A percentile compares a stretch with the other conserved stretches of the same genome.
phyloP scores from a whole-genome alignment of 345 rosid species.

The Eucalyptus marginata region DNA sequence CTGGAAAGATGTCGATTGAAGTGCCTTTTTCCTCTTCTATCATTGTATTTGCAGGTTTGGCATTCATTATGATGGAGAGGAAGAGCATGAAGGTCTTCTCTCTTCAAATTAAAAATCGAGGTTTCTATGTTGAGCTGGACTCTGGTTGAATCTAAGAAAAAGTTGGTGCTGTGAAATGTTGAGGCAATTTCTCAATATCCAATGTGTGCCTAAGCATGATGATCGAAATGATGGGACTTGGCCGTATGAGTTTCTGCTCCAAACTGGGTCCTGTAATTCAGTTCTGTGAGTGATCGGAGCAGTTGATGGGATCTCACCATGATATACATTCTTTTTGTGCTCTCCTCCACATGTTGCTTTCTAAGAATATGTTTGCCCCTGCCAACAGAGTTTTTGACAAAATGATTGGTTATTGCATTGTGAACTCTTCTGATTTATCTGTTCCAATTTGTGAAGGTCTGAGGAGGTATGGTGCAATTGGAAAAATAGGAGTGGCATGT shows the following conservation, averaged over 20 bases:
- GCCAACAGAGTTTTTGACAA: conserved; percentile 28
- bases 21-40: not conserved
- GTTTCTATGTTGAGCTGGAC: not conserved
- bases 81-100: not conserved
- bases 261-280: not conserved
- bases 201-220: not conserved
- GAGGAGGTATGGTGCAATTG: not conserved
- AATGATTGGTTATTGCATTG: conserved; percentile 3
- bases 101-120: not conserved
- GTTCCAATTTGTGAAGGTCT: not conserved
- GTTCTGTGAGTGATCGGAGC: not conserved
- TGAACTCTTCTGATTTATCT: conserved; percentile 1
- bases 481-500: not conserved
- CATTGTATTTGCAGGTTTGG: not conserved
- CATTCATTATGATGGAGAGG: not conserved
- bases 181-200: not conserved
- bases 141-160: not conserved
- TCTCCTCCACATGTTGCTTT: conserved; percentile 19
- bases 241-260: not conserved
- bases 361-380: conserved; percentile 7
- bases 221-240: not conserved
- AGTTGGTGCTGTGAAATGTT: not conserved
- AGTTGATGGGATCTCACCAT: not conserved
- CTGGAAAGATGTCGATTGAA: not conserved
- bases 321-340: conserved; percentile 3